Evolutionary conservation across 176 grass and related monocot genomes (phyloP), one percentile per base, ranked within the genome.

Genomic region (Rhynchospora tenuis): DNA sequence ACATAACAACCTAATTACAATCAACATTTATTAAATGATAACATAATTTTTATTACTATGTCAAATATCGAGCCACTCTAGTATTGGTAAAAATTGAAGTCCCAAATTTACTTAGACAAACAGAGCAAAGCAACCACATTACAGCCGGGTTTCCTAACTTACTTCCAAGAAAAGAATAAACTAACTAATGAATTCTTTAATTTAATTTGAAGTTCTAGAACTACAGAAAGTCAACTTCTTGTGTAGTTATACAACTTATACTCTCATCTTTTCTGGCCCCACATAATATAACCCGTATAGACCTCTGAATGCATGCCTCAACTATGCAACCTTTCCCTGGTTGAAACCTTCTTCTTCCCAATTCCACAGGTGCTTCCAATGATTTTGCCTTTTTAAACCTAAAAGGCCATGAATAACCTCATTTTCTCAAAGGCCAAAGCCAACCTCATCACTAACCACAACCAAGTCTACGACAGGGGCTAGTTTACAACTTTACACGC

Each of bases 391-490:
- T 81, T 38, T 31, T 48, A 82, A 82, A 23, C 62, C 60, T 59
- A 67, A 82, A 82, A 82, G 58, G 80, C 80, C 80, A 82, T 47
- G 59, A 82, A 45, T 81, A 82, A 26, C 23, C 42, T 52, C 60
- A 26, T 52, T 66, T 48, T 82, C 23, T 51, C 22, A 66, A 82
- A 67, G 23, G 56, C 79, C 61, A 82, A 67, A 52, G 60, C 29
- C 80, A 82, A 82, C 47, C 13, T 65, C 1, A 62, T 82, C 43
- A 29, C 20, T 69, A 23, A 69, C 65, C 65, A 69, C 31, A 61
- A 65, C 43, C 80, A 82, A 82, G 80, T 82, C 60, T 66, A 51
- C 38, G 59, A 82, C n/a, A 81, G 57, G 4, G 31, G 11, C 5
- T 62, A 81, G 24, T 14, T 69, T 5, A 29, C 28, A 69, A 27